Conservation (phyloP, 2,329 filamentous ascomycete genomes). For the Fusarium redolens region DNA sequence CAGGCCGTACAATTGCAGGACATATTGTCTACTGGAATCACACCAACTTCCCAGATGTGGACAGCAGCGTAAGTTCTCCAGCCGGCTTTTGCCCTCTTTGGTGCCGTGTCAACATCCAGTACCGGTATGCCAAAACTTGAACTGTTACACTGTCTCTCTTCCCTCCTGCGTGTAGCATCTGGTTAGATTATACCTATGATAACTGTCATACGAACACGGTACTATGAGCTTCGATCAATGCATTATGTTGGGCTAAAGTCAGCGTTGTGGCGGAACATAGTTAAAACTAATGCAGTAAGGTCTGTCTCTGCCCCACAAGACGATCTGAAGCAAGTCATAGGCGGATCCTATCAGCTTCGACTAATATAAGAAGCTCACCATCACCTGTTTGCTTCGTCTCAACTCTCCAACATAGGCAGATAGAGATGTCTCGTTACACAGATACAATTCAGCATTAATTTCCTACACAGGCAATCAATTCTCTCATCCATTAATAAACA, state of each 20-base stretch:
- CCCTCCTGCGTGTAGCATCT: background rate
- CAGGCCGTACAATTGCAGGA: background rate
- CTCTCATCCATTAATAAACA: slow-evolving; percentile 9
- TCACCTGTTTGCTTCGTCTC: background rate
- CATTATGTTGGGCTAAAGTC: background rate
- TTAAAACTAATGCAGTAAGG: slow-evolving; percentile 1
- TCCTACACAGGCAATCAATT: background rate
- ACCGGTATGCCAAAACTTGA: background rate
- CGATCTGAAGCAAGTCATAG: slow-evolving; percentile 4
- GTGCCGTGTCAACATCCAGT: background rate
- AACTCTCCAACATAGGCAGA: background rate
- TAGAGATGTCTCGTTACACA: background rate
- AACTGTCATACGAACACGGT: background rate
- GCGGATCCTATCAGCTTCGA: background rate
- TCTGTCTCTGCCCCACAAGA: slow-evolving; percentile 10
- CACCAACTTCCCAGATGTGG: background rate
- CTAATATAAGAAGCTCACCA: slow-evolving; percentile 23
- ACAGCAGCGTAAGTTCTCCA: background rate
- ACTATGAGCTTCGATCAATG: background rate
- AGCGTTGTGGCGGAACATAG: background rate
- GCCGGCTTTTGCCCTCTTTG: background rate
- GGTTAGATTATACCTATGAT: background rate
- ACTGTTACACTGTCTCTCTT: background rate
- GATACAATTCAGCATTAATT: background rate
- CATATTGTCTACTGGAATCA: background rate